Base-by-base conservation (phyloP, 1,139 yeast species). In the Diutina siamensis region DNA sequence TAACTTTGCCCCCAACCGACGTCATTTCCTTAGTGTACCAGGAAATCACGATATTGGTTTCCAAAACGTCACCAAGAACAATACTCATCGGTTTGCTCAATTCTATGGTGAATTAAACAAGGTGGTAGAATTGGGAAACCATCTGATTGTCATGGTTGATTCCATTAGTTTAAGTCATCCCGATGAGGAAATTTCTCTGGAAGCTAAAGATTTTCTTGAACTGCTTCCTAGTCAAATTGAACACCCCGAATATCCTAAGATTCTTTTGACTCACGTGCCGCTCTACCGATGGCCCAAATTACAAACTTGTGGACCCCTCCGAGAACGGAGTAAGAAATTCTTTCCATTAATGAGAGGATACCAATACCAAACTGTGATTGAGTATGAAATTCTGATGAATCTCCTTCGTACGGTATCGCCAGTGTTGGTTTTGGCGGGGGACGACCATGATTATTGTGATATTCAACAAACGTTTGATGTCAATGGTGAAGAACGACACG, bases 41-140 rank as follows among this genome's bases (percentile, higher is more conserved):
- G 98, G 98, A 2, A 92, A 92, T 57, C 98, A 92, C 59, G 98
- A 92, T 59, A 86, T 92, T 53, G 98, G 98, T 0, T 89, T 83
- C 60, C 95, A 94, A 33, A 75, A 79, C 48, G 62, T 71, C 17
- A 76, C 80, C 1, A 70, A 76, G 7, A 67, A 74, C 12, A 74
- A 73, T 25, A 61, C 67, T 2, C 64, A 76, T 28, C 67, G 97
- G 51, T 92, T 89, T 61, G 64, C 73, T 20, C 66, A 80, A 2
- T 74, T 71, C 57, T 89, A 87, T 60, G 98, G 98, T 2, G 79
- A 71, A 36, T 71, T 83, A 9, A 76, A 82, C 47, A 70, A 71
- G 28, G 65, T 71, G 46, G 65, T 75, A 17, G 64, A 77, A 31
- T 48, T 74, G 8, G 96, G 94, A 1, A 85, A 86, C 56, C 94